Base-by-base conservation (phyloP, 176 grass and related monocot genomes). In the Carex littledalei region DNA sequence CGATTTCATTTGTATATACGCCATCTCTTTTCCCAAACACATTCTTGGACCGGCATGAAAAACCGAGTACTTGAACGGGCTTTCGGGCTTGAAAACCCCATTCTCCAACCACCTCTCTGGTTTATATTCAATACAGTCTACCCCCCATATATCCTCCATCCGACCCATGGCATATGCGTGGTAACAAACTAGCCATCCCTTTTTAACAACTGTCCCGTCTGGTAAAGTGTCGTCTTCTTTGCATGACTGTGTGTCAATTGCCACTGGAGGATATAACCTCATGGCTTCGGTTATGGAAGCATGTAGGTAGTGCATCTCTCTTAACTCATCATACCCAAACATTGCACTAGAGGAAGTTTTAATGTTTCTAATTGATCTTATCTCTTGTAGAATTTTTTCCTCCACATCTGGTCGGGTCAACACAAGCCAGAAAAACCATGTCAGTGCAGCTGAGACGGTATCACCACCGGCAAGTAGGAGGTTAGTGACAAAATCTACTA, bases 11-110 rank as follows among this genome's bases (percentile, higher is more conserved):
- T 84, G 52, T 73, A 73, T 71, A 32, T 84, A 84, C 6, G 86
- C 86, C 86, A 87, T 76, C 21, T 87, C 86, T 69, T 87, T 87
- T 43, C 86, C 86, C 24, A 87, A 81, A 29, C 86, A 87, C 86
- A 54, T 82, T 69, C 86, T 87, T 0, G 86, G 86, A n/a, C 86
- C 86, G 7, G 66, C 86, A 45, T 87, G 86, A 58, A 87, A 87
- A 29, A 73, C 78, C 7, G 79, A 29, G 55, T 73, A 87, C 53
- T 52, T 63, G 24, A 87, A 87, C n/a, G 86, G 79, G 13, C 39
- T 83, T 45, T 87, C 86, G 0, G 78, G 86, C 35, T 69, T 64
- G 54, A 87, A 87, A 59, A 43, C 13, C 9, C 78, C 79, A 12
- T 68, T 37, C 41, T 79, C 79, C 18, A 83, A 71, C 86, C 86